phyloP scores from a whole-genome alignment of 371 early-diverging fungal genomes.

The Apophysomyces trapeziformis region DNA sequence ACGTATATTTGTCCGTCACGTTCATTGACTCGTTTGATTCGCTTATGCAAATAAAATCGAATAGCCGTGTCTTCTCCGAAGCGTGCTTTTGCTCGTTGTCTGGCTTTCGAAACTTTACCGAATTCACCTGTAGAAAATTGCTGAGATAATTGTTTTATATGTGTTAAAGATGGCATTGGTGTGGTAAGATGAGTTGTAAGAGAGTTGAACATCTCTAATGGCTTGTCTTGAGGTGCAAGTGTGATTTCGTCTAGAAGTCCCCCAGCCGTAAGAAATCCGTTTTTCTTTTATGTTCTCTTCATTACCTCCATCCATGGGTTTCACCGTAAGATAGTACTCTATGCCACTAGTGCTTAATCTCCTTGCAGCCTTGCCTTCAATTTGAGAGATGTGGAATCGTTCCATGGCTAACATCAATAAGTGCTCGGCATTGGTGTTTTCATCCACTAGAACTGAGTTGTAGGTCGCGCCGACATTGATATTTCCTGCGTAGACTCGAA shows the following conservation, averaged over 20 bases:
- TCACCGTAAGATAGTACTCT: constrained; percentile 66
- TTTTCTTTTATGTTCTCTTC: background rate
- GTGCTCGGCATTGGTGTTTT: constrained; percentile 61
- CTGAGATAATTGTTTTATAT: constrained; percentile 41
- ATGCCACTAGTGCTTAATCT: constrained; percentile 43
- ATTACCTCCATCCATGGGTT: constrained; percentile 64
- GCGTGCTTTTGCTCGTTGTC: constrained; percentile 38
- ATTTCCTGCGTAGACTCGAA: constrained; percentile 64
- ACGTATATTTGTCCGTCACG: constrained; percentile 47
- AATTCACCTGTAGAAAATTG: constrained; percentile 39
- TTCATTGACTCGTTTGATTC: constrained; percentile 54
- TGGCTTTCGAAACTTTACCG: constrained; percentile 32
- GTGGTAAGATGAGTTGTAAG: constrained; percentile 63
- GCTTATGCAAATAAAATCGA: constrained; percentile 58
- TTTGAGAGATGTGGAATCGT: constrained; percentile 58
- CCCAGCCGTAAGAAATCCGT: background rate
- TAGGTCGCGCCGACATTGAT: constrained; percentile 64
- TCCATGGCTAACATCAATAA: constrained; percentile 58
- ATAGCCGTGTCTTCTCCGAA: constrained; percentile 53
- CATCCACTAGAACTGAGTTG: constrained; percentile 60
- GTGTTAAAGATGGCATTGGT: constrained; percentile 58
- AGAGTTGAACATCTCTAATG: constrained; percentile 63
- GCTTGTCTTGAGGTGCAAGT: constrained; percentile 60
- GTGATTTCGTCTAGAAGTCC: constrained; percentile 56
- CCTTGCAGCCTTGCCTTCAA: constrained; percentile 32